Percentiles rank a stretch among this genome's conserved stretches.
Conservation (phyloP, 2,329 filamentous ascomycete genomes). For the Fusarium robinianum region DNA sequence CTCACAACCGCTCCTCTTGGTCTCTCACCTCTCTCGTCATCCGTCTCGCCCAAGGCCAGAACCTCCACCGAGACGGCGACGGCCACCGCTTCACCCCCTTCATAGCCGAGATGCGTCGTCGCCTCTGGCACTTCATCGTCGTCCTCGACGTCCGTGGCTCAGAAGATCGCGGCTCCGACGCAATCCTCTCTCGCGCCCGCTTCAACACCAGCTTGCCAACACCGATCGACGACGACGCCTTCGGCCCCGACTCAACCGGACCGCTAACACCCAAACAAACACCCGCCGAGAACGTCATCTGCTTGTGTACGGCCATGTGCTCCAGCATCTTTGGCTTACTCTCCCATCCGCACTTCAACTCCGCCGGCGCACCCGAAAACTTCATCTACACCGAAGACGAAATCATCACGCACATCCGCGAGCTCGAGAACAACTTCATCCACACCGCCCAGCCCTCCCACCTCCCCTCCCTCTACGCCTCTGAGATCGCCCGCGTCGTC, state of each 20-base stretch:
- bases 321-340: slow-evolving; percentile 48
- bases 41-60: slow-evolving; percentile 50
- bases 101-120: slow-evolving; percentile 62
- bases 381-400: slow-evolving; percentile 44
- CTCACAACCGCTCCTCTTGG: slow-evolving; percentile 48
- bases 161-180: slow-evolving; percentile 56
- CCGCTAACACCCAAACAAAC: slow-evolving; percentile 44
- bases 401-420: slow-evolving; percentile 45
- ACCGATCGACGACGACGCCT: slow-evolving; percentile 59
- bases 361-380: slow-evolving; percentile 22
- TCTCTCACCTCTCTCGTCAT: slow-evolving; percentile 47
- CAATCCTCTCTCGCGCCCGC: slow-evolving; percentile 47
- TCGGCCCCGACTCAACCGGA: slow-evolving; percentile 45
- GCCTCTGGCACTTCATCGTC: slow-evolving; percentile 66
- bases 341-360: slow-evolving; percentile 40
- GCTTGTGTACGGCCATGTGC: slow-evolving; percentile 46
- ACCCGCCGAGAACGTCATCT: slow-evolving; percentile 49
- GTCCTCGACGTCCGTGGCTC: slow-evolving; percentile 61
- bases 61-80: slow-evolving; percentile 49
- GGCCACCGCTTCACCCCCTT: slow-evolving; percentile 49
- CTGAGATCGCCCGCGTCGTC: slow-evolving; percentile 47
- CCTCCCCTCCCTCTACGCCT: slow-evolving; percentile 44
- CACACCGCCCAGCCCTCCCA: slow-evolving; percentile 41
- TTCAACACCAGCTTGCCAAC: slow-evolving; percentile 55
- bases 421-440: slow-evolving; percentile 47